Conservation (phyloP, 1,284 basidiomycete genomes). For the Schizophyllum amplum region DNA sequence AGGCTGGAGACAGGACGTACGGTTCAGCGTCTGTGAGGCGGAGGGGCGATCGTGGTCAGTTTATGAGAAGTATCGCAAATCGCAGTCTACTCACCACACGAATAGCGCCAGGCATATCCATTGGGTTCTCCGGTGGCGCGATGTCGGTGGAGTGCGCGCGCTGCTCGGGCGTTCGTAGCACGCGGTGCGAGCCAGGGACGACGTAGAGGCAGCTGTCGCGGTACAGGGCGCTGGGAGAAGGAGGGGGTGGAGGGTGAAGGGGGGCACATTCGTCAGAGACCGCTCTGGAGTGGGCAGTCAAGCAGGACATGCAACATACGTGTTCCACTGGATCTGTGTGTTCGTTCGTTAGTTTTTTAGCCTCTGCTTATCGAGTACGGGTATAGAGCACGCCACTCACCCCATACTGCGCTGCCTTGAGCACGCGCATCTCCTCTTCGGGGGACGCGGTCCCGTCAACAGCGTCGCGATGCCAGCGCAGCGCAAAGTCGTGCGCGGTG, state of each 20-base stretch:
- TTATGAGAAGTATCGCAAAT: neutral
- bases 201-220: constrained; percentile 69
- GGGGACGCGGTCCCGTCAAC: constrained; percentile 51
- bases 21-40: constrained; percentile 32
- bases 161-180: constrained; percentile 54
- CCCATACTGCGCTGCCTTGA: constrained; percentile 59
- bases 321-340: constrained; percentile 75
- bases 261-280: neutral
- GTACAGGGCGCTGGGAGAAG: constrained; percentile 65
- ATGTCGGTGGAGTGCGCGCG: constrained; percentile 46
- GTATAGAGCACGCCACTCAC: constrained; percentile 29
- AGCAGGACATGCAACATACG: constrained; percentile 32
- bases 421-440: constrained; percentile 57
- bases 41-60: too few species aligned
- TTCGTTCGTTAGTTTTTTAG: neutral
- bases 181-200: constrained; percentile 63
- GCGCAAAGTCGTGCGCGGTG: constrained; percentile 55
- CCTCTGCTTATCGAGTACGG: neutral
- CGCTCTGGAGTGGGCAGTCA: neutral
- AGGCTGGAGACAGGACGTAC: constrained; percentile 31
- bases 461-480: constrained; percentile 82
- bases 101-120: constrained; percentile 64
- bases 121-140: constrained; percentile 47
- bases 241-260: neutral
- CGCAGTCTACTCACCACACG: constrained; percentile 26